These are phyloP conservation scores for Chenopodium formosanum DNA, from an alignment of 148 eudicot species.

Conservation along the genomic window DNA sequence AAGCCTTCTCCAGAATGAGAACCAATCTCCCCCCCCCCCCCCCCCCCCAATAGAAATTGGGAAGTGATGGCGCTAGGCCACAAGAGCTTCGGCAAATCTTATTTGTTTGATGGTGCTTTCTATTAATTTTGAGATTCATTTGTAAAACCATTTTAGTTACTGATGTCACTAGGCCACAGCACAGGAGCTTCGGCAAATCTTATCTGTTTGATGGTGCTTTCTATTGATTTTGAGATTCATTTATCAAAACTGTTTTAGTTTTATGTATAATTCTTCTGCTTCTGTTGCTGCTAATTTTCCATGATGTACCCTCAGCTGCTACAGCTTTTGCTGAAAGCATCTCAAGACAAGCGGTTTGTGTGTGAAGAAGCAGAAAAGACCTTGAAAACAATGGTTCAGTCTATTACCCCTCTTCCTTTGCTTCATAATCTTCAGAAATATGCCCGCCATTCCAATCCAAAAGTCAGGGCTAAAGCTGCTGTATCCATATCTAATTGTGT, in stretches of 20 bases:
- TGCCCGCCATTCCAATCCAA: constrained; percentile 64
- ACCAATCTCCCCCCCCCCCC: too few species aligned
- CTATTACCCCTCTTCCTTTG: constrained; percentile 66
- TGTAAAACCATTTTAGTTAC: too few species aligned
- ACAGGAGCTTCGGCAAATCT: too few species aligned
- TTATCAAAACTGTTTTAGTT: neutral
- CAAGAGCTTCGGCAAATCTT: too few species aligned
- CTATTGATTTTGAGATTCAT: neutral
- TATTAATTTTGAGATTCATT: too few species aligned
- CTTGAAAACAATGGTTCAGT: constrained; percentile 59
- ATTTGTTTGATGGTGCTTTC: too few species aligned
- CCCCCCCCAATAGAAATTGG: too few species aligned
- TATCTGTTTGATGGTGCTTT: neutral
- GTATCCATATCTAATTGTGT: constrained; percentile 66
- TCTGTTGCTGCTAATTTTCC: neutral
- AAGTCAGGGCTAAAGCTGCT: constrained; percentile 93
- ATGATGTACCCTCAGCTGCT: constrained; percentile 47
- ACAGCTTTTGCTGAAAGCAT: constrained; percentile 84
- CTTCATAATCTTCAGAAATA: constrained; percentile 62
- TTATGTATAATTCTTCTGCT: neutral
- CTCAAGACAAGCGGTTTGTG: constrained; percentile 93
- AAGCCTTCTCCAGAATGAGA: too few species aligned
- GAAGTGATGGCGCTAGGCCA: too few species aligned
- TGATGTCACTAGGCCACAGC: too few species aligned
- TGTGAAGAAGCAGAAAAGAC: constrained; percentile 92